Conservation (phyloP, 768 basidiomycete genomes). For the Tephrocybe sp. region DNA sequence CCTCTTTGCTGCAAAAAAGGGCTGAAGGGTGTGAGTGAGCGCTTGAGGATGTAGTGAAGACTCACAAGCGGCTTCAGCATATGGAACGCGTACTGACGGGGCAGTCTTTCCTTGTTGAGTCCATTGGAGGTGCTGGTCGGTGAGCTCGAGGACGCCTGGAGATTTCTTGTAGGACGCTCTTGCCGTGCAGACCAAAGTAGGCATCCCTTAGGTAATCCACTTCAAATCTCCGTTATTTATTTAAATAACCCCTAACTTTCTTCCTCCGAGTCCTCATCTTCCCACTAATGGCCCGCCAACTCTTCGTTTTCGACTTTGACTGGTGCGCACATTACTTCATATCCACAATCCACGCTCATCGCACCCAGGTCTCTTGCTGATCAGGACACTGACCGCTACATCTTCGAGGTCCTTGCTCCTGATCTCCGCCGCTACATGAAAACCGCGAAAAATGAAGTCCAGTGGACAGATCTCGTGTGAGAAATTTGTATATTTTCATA, state of each 20-base stretch:
- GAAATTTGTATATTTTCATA: slow-evolving; percentile 18
- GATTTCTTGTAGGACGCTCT: slow-evolving; percentile 86
- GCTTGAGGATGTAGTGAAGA: slow-evolving; percentile 19
- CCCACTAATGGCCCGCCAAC: slow-evolving; percentile 48
- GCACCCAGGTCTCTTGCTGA: slow-evolving; percentile 79
- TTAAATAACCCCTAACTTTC: slow-evolving; percentile 9
- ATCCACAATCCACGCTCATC: slow-evolving; percentile 5
- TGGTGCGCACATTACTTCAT: slow-evolving; percentile 56
- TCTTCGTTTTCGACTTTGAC: slow-evolving; percentile 96
- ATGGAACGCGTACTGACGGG: slow-evolving; percentile 62
- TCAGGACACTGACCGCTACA: slow-evolving; percentile 95
- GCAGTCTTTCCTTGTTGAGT: slow-evolving; percentile 68
- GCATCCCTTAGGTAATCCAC: slow-evolving; percentile 47
- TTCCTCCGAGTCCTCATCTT: slow-evolving; percentile 6
- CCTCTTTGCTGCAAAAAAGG: slow-evolving; percentile 85
- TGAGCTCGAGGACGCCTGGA: slow-evolving; percentile 73
- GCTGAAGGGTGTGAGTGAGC: slow-evolving; percentile 41
- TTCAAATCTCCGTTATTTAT: slow-evolving; percentile 14
- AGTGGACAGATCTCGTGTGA: slow-evolving; percentile 97
- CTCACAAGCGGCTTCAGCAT: slow-evolving; percentile 64
- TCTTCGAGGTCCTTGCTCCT: slow-evolving; percentile 85
- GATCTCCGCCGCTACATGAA: slow-evolving; percentile 84
- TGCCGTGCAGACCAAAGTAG: slow-evolving; percentile 67
- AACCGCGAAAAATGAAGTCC: slow-evolving; percentile 55
- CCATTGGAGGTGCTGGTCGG: slow-evolving; percentile 75